Evolutionary conservation across 805 yeast genomes (phyloP).

Genomic region (Pichia manshurica): DNA sequence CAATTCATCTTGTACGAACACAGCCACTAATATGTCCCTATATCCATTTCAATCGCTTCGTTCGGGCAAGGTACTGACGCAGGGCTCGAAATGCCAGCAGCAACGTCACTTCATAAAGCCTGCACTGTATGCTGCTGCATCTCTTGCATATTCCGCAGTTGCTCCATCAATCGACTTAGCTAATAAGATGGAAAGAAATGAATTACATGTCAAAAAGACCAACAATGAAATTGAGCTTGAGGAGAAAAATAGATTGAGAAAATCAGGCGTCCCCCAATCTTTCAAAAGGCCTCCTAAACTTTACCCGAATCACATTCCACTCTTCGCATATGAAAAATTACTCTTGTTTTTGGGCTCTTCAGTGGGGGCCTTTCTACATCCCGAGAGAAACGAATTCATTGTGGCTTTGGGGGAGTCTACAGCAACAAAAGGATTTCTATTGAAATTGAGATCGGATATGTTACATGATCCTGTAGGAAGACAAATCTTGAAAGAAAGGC

Average conservation of each 20-base stretch:
- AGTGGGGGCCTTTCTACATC: conserved; percentile 69
- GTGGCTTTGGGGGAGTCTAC: conserved; percentile 89
- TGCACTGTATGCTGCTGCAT: conserved; percentile 16
- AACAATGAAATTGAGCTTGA: conserved; percentile 26
- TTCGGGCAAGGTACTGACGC: too few relatives aligned
- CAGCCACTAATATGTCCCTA: neutral
- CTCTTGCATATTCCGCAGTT: conserved; percentile 16
- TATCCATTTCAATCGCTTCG: neutral
- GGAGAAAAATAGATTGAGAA: conserved; percentile 11
- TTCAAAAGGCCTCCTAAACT: conserved; percentile 39
- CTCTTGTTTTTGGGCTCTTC: conserved; percentile 69
- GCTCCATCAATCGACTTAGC: conserved; percentile 50
- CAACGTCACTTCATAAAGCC: conserved; percentile 8
- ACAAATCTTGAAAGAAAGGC: conserved; percentile 68
- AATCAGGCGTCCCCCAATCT: conserved; percentile 16
- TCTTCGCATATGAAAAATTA: conserved; percentile 54
- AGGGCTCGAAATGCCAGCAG: neutral
- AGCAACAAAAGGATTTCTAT: conserved; percentile 65
- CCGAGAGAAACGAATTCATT: conserved; percentile 67
- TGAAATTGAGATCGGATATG: conserved; percentile 64
- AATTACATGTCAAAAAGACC: conserved; percentile 34
- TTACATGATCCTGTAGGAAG: conserved; percentile 71
- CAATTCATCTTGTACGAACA: too few relatives aligned
- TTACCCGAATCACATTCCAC: conserved; percentile 77
- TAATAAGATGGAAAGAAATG: conserved; percentile 50